phyloP scores from a whole-genome alignment of 2,329 filamentous ascomycete genomes.

The Microsporum ferrugineum region DNA sequence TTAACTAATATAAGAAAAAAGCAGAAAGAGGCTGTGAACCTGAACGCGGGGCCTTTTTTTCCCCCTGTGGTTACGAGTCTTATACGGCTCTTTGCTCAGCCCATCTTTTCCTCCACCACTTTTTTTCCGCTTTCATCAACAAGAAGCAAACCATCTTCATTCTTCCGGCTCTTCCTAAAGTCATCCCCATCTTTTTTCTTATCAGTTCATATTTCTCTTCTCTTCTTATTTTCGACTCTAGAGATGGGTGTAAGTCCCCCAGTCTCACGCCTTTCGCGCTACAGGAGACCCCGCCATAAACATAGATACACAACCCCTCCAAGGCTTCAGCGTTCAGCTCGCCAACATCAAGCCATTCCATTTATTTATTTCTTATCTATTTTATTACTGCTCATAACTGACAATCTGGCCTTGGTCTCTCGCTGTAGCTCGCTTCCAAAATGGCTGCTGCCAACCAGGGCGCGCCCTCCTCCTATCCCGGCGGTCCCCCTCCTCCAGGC shows the following conservation, averaged over 20 bases:
- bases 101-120: too few relatives aligned
- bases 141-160: background rate
- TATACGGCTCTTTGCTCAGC: too few relatives aligned
- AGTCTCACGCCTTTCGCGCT: background rate
- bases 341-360: background rate
- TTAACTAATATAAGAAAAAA: too few relatives aligned
- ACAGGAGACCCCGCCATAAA: background rate
- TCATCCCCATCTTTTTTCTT: background rate
- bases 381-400: background rate
- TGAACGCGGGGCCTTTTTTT: too few relatives aligned
- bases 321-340: background rate
- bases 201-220: background rate
- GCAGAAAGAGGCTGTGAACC: too few relatives aligned
- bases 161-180: background rate
- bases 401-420: background rate
- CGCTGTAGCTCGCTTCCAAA: conserved; percentile 25
- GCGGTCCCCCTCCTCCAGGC: conserved; percentile 21
- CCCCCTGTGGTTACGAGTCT: too few relatives aligned
- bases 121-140: background rate
- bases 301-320: background rate
- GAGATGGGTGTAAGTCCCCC: conserved; percentile 2
- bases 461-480: conserved; percentile 24
- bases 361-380: background rate
- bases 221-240: background rate
- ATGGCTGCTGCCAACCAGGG: conserved; percentile 27